Evolutionary conservation across 257 asterid species (phyloP).

Genomic region (Coffea canephora): DNA sequence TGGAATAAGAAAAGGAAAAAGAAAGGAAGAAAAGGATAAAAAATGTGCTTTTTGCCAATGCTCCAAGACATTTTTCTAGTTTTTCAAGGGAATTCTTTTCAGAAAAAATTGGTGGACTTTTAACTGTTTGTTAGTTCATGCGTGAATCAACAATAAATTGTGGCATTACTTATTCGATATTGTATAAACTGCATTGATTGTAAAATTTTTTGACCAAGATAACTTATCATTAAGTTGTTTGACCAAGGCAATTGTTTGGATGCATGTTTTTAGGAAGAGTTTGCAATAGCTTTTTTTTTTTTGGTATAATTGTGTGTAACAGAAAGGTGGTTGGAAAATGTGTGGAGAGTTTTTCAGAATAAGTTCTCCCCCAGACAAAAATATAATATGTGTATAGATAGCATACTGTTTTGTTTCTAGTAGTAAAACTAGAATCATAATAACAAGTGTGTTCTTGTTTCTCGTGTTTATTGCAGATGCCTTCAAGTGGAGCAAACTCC

Average conservation of each 20-base stretch:
- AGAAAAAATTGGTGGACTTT: background rate
- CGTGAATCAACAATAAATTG: background rate
- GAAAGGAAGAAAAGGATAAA: background rate
- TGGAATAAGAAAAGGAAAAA: background rate
- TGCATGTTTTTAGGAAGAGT: background rate
- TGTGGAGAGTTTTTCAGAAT: too few relatives aligned
- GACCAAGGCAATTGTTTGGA: background rate
- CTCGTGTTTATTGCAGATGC: constrained; percentile 45
- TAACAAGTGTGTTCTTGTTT: background rate
- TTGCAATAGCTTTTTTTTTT: background rate
- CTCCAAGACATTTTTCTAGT: background rate
- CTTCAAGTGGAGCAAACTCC: constrained; percentile 24
- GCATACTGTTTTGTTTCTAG: too few relatives aligned
- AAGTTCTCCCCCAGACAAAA: background rate
- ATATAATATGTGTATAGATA: background rate
- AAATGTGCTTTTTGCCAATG: background rate
- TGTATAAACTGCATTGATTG: background rate
- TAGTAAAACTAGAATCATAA: background rate
- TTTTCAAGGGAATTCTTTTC: background rate
- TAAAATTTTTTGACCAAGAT: background rate
- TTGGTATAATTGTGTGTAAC: background rate
- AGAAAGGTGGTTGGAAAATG: background rate
- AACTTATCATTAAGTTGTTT: background rate
- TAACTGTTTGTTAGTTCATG: background rate
- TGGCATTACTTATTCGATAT: background rate